Conservation (phyloP, 192 early-diverging fungal species). For the Dissophora ornata region DNA sequence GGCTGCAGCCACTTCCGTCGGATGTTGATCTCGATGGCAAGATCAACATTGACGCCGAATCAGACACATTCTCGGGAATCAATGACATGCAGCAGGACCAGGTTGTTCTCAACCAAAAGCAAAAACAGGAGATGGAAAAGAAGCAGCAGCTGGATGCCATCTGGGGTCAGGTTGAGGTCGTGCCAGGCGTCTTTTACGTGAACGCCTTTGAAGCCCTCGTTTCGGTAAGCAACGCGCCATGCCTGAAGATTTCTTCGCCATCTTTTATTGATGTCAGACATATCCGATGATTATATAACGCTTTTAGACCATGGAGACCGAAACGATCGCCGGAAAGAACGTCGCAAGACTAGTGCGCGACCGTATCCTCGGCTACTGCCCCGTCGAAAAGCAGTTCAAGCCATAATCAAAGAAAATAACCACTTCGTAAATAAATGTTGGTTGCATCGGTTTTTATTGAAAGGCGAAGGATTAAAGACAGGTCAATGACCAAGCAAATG, state of each 20-base stretch:
- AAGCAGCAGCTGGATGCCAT: conserved; percentile 1
- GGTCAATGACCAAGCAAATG: too few species aligned
- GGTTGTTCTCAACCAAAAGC: background rate
- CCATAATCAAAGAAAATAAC: too few species aligned
- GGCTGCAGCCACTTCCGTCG: conserved; percentile 46
- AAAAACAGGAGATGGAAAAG: conserved; percentile 1
- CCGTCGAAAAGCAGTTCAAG: conserved; percentile 36
- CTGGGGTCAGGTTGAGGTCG: conserved; percentile 44
- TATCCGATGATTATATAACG: too few species aligned
- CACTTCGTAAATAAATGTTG: too few species aligned
- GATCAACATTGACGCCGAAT: background rate
- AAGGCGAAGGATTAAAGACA: too few species aligned
- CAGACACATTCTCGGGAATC: background rate
- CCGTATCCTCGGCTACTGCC: conserved; percentile 35
- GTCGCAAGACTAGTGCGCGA: conserved; percentile 63
- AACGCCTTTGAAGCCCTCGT: conserved; percentile 71
- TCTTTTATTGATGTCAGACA: too few species aligned
- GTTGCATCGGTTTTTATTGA: too few species aligned
- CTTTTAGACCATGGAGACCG: conserved; percentile 79
- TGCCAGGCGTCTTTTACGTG: conserved; percentile 64
- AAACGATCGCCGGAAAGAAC: conserved; percentile 68
- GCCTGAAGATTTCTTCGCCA: too few species aligned
- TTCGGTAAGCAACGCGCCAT: too few species aligned
- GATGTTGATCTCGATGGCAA: background rate
- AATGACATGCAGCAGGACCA: background rate